Evolutionary conservation across 345 rosid genomes (phyloP), one percentile per base, ranked within the genome.

Genomic region (Garcia nutans): DNA sequence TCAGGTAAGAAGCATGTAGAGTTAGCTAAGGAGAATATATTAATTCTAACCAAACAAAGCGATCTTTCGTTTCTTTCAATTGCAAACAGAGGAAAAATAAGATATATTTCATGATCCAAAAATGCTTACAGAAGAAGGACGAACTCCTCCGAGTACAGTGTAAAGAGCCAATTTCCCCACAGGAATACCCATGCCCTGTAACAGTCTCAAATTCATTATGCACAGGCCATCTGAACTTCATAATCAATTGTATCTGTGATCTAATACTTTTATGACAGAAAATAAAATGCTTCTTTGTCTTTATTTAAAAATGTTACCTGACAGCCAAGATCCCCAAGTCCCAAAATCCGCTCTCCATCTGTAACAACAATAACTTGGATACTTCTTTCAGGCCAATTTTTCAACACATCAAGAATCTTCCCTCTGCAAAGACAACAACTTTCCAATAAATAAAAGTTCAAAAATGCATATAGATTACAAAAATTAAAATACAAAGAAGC

Each of bases 111-210:
- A 54, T 68, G 56, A 60, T 64, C 57, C 6, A 33, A 19, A 70
- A 79, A 63, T 74, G 81, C 93, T 83, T 87, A 90, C 93, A 28
- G 92, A 87, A 0, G 98, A 93, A 54, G 97, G 98, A 81, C 95
- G 97, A 81, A 91, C 78, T 62, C 98, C 98, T 78, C 98, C 98
- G 58, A 93, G 97, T 45, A 97, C 97, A 23, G 97, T 85, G 84
- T 92, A 94, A 67, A 94, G 84, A 20, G 96, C 78, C 82, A 94
- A 77, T 80, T 92, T 92, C 58, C 98, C 93, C 44, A 91, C 98
- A 57, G 98, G 97, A 76, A 93, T 93, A 49, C 98, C 98, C 97
- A 93, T 93, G 20, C 98, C 97, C 97, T 93, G 84, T 64, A 71
- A 26, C 71, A 71, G 42, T 71, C 42, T 63, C 59, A 71, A 44